Percentiles rank a stretch among this genome's conserved stretches.
Conservation (phyloP, 139 green algal genomes). For the Ettlia oleoabundans region DNA sequence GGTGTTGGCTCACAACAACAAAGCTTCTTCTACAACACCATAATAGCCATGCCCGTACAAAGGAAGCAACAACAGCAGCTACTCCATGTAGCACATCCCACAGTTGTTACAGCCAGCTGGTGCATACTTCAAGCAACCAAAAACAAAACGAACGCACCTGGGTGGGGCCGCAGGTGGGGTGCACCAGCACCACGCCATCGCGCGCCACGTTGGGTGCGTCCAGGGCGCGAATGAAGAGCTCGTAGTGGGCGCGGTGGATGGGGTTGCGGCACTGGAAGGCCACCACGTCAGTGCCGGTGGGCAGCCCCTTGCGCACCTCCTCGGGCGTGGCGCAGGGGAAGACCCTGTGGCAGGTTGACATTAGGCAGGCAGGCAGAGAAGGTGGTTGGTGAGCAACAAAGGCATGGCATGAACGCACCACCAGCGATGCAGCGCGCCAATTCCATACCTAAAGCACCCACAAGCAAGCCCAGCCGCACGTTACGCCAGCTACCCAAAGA, state of each 20-base stretch:
- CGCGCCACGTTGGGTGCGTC: conserved; percentile 77
- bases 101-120: no score
- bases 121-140: background rate
- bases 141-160: background rate
- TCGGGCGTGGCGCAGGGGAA: conserved; percentile 83
- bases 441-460: no score
- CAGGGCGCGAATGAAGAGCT: conserved; percentile 92
- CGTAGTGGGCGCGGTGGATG: conserved; percentile 93
- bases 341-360: conserved; percentile 50
- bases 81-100: no score
- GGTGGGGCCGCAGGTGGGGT: conserved; percentile 23
- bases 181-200: conserved; percentile 59
- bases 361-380: background rate
- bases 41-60: no score
- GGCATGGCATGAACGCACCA: no score
- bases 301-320: conserved; percentile 72
- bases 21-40: no score
- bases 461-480: background rate
- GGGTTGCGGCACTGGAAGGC: conserved; percentile 97
- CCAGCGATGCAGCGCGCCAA: no score
- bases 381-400: background rate
- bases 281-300: conserved; percentile 79
- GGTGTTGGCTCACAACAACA: no score
- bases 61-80: no score
- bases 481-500: background rate